Evolutionary conservation across 805 yeast species (phyloP), one percentile per base, ranked within the genome.

Genomic region (Pichia californica): DNA sequence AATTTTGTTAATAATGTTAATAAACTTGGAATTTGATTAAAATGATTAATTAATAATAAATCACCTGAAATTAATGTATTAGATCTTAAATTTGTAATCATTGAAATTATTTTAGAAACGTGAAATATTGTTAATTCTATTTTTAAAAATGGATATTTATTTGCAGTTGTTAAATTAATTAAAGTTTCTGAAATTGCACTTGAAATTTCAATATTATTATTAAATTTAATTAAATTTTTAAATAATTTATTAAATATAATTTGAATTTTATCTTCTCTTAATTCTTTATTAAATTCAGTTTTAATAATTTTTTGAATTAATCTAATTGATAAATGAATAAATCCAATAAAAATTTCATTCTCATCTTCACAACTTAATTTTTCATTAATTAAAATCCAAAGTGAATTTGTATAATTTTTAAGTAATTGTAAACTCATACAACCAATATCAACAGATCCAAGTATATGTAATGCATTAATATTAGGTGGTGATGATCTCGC

Each of bases 1-100:
- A n/a, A 42, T 10, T 37, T 32, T 11, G 26, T 36, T 18, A 42
- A 20, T 5, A 37, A 16, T 16, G 41, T 27, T 28, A 42, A 33
- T 88, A 56, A 0, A 88, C 81, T 46, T 86, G 64, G 1, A 81
- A 72, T 31, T 83, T 70, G 13, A 83, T 71, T 29, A 76, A 64
- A 6, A 49, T 47, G 6, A 13, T 32, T 29, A 3, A 14, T 8
- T 34, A 23, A 23, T 23, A 23, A 23, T 23, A 23, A 23, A 23
- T 23, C 9, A 23, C 25, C 25, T 23, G 6, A 23, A 9, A 38
- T 18, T 31, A 11, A 10, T 14, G 30, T 5, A 8, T 31, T 9
- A 50, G 61, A 10, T 58, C 55, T 28, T 19, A 38, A 25, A 15
- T 38, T 15, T 6, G 46, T 38, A 11, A 43, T 28, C 3, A 38